Base-by-base conservation (phyloP, 2,329 filamentous ascomycete species). In the Aphanocladium album region DNA sequence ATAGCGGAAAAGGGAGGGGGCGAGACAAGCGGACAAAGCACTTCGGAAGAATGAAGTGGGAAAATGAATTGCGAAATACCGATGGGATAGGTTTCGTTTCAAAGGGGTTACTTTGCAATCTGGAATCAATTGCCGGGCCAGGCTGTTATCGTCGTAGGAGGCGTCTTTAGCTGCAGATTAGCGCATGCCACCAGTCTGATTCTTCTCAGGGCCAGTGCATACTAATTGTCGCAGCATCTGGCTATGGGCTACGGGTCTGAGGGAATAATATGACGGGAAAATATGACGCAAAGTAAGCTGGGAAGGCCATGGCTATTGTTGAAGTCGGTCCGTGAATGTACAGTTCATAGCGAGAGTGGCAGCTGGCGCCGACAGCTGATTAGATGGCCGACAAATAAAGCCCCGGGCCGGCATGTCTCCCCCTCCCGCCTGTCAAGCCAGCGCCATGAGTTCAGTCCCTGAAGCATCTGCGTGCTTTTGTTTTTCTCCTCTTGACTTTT, bases 141-240 rank as follows among this genome's bases (percentile, higher is more conserved):
- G 17, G 21, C 21, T 53, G 51, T 14, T 27, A 11, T n/a, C 11
- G 53, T 21, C 55, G 17, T 25, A 8, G 27, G 55, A 23, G 55
- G 43, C 45, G 45, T 12, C 33, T 19, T 50, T 57, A 30, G 55
- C 17, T n/a, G 46, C 35, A 47, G 56, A 51, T 58, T 58, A 45
- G 56, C 30, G 54, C 23, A 7, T n/a, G 55, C 45, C 55, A 41
- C 55, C 55, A 27, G 9, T 17, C 7, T 25, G 14, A 33, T 25
- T 19, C 3, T 52, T 9, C 33, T 21, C 9, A 23, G 19, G 30
- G 9, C n/a, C 21, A 23, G 3, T 27, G 45, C 23, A 47, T 25
- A 21, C 21, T 11, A 11, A 19, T 8, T 46, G 19, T n/a, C 11
- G 43, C 43, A 23, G 3, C 19, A 23, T 46, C 9, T 46, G 14